A percentile compares a stretch with the other conserved stretches of the same genome.
phyloP scores from a whole-genome alignment of 225 moss, liverwort and hornwort species.

The Physcomitrium patens region DNA sequence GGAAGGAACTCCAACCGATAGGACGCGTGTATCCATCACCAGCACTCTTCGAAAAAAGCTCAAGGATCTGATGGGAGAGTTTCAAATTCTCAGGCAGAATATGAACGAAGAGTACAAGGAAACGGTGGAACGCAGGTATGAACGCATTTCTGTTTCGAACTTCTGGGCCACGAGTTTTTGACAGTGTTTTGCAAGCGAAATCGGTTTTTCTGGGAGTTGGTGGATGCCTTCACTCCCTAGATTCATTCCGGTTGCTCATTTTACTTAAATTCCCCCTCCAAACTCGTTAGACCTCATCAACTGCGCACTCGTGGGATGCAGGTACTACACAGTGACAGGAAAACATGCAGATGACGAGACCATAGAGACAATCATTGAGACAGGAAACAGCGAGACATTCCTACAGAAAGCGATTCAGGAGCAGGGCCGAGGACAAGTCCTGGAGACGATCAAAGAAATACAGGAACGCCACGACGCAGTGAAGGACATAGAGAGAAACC shows the following conservation, averaged over 20 bases:
- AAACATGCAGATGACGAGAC: constrained; percentile 53
- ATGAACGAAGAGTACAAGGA: constrained; percentile 61
- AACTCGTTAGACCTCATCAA: no score
- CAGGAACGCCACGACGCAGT: constrained; percentile 59
- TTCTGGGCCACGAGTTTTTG: no score
- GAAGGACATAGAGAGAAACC: constrained; percentile 56
- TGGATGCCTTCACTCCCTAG: no score
- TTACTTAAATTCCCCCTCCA: no score
- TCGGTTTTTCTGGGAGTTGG: no score
- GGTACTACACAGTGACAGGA: constrained; percentile 59
- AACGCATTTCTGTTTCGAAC: no score
- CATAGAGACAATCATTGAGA: constrained; percentile 56
- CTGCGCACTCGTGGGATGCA: constrained; percentile 4
- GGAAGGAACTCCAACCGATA: constrained; percentile 53
- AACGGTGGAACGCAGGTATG: constrained; percentile 56
- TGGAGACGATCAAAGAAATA: constrained; percentile 55
- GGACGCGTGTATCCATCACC: constrained; percentile 48
- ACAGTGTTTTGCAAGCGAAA: no score
- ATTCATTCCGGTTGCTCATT: no score
- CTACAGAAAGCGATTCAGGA: constrained; percentile 53
- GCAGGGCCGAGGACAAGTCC: constrained; percentile 53
- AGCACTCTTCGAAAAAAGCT: constrained; percentile 50
- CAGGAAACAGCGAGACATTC: constrained; percentile 52
- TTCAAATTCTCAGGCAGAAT: constrained; percentile 42
- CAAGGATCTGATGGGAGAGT: constrained; percentile 63